These are phyloP conservation scores for Punica granatum DNA, from an alignment of 345 rosid species.

Conservation along the genomic window DNA sequence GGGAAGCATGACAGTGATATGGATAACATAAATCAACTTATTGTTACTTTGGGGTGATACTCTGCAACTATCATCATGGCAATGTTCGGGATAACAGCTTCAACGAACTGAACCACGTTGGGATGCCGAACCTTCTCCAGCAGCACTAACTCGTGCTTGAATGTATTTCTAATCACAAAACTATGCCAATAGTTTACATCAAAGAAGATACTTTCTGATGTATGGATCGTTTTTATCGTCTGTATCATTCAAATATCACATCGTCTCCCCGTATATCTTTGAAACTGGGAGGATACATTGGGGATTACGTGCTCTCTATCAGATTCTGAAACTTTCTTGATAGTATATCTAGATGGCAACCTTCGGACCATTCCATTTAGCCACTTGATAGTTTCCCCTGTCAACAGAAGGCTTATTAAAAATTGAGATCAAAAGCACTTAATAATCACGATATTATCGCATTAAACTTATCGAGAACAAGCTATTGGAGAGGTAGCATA, in stretches of 20 bases:
- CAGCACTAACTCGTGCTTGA: constrained; percentile 70
- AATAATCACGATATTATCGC: too few species aligned
- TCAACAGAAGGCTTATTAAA: neutral
- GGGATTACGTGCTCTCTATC: constrained; percentile 66
- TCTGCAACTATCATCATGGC: constrained; percentile 97
- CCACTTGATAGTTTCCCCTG: constrained; percentile 96
- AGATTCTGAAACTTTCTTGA: constrained; percentile 59
- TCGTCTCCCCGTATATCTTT: too few species aligned
- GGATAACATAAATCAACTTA: neutral
- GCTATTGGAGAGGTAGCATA: neutral
- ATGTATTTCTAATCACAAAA: constrained; percentile 52
- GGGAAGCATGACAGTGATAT: neutral
- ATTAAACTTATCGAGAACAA: too few species aligned
- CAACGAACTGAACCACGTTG: constrained; percentile 93
- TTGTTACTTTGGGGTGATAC: constrained; percentile 69
- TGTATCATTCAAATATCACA: too few species aligned
- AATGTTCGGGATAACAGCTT: constrained; percentile 91
- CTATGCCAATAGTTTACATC: too few species aligned
- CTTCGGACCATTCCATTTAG: constrained; percentile 97
- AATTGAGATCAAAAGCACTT: neutral
- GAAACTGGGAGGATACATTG: neutral
- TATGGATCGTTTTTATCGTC: too few species aligned
- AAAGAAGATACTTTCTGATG: neutral
- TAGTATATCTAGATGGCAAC: constrained; percentile 87
- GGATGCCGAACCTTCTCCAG: constrained; percentile 92